Conservation (phyloP, 2,329 filamentous ascomycete species). For the Penicillium sumatraense region DNA sequence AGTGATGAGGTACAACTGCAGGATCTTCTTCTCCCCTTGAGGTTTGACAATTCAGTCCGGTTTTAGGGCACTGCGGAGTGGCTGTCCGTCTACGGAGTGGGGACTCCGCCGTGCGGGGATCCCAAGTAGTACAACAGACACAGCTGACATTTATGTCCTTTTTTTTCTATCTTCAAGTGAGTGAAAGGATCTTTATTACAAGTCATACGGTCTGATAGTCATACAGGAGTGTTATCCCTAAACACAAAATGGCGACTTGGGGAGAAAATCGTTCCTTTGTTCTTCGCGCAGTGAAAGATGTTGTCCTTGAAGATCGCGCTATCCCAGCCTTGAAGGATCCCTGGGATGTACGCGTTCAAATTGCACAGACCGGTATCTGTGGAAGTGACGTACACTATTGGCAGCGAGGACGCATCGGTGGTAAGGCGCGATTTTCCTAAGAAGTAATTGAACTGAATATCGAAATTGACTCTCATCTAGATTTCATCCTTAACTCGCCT, state of each 20-base stretch:
- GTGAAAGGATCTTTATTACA: no score
- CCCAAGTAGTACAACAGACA: not conserved
- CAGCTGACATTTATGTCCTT: not conserved
- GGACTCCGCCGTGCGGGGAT: not conserved
- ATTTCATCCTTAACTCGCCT: conserved; percentile 51
- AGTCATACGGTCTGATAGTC: no score
- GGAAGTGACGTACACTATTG: conserved; percentile 48
- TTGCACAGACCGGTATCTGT: conserved; percentile 55
- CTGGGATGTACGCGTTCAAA: conserved; percentile 49
- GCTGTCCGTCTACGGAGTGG: not conserved
- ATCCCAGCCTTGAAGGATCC: conserved; percentile 43
- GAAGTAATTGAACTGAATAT: not conserved
- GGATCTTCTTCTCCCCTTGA: no score
- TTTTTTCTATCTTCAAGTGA: not conserved
- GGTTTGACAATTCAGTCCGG: no score
- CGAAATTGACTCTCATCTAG: conserved; percentile 14
- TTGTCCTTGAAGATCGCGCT: conserved; percentile 51
- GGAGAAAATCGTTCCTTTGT: conserved; percentile 49
- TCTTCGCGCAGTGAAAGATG: conserved; percentile 50
- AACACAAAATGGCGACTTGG: not conserved
- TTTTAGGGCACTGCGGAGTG: not conserved
- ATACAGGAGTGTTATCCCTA: not conserved
- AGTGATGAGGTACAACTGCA: no score
- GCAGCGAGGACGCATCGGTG: conserved; percentile 50
- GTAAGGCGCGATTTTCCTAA: conserved; percentile 5